Conservation (phyloP, 108 stramenopile species). For the Phaeodactylum tricornutum region DNA sequence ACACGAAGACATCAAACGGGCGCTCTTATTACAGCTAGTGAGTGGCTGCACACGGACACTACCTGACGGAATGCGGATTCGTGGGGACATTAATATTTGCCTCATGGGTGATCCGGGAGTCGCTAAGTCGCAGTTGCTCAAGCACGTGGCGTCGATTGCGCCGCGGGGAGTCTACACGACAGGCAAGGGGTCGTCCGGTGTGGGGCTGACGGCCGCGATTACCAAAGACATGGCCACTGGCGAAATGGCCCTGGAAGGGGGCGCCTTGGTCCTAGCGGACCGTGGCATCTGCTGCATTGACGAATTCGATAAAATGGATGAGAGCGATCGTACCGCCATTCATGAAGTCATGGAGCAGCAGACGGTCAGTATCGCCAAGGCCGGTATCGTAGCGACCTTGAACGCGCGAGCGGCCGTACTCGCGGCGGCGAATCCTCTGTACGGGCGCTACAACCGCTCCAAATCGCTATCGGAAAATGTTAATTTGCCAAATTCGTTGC, state of each 20-base stretch:
- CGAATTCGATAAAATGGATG: slow-evolving; percentile 77
- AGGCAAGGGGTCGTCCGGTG: slow-evolving; percentile 95
- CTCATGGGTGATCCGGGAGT: slow-evolving; percentile 99
- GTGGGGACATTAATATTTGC: slow-evolving; percentile 96
- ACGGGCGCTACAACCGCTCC: slow-evolving; percentile 86
- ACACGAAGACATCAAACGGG: slow-evolving; percentile 96
- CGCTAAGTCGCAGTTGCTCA: slow-evolving; percentile 97
- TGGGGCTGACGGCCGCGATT: slow-evolving; percentile 96
- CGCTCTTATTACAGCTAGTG: slow-evolving; percentile 90
- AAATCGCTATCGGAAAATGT: slow-evolving; percentile 91
- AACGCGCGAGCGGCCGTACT: slow-evolving; percentile 97
- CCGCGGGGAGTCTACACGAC: slow-evolving; percentile 99
- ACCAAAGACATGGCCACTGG: slow-evolving; percentile 90
- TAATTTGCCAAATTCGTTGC: slow-evolving; percentile 93
- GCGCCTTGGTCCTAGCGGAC: slow-evolving; percentile 98
- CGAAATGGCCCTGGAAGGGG: slow-evolving; percentile 97
- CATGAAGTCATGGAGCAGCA: slow-evolving; percentile 99
- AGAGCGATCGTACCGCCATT: slow-evolving; percentile 94
- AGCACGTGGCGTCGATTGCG: slow-evolving; percentile 90
- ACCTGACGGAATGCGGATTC: slow-evolving; percentile 93
- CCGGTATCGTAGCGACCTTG: slow-evolving; percentile 97
- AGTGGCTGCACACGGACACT: slow-evolving; percentile 88
- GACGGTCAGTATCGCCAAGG: slow-evolving; percentile 96
- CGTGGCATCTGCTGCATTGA: slow-evolving; percentile 30
- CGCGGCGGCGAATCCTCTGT: slow-evolving; percentile 98